Base-by-base conservation (phyloP, 139 green algal genomes). In the Pedinophyceae sp. region DNA sequence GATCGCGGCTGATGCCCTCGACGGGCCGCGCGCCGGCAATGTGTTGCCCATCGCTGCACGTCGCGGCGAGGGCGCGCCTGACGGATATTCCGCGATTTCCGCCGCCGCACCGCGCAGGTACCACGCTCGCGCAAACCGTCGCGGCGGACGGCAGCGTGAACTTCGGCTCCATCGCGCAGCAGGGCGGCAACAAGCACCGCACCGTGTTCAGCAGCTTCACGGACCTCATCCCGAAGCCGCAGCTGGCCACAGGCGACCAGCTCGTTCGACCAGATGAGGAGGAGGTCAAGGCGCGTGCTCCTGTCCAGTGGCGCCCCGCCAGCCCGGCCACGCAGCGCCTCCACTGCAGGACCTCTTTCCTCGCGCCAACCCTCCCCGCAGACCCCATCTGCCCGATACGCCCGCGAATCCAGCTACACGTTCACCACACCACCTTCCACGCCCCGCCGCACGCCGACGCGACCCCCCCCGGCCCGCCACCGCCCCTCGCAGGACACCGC, bases 161-260 rank as follows among this genome's bases (percentile, higher is more conserved):
- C 46, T 95, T 89, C 56, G 88, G 93, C 52, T 83, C 84, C 0
- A 70, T 96, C 7, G 56, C 94, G 25, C 69, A 76, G 43, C 86
- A 92, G 59, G 79, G 77, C 2, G 61, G 71, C 48, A 91, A 93
- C 55, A 55, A 57, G 51, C 62, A 84, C 39, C 83, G 84, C 58
- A 71, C 65, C 0, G 67, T 96, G 23, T 66, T 80, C 52, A 64
- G 64, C 1, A 67, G 65, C 6, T 86, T 96, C 58, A 68, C 65
- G 18, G 83, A 80, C 0, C 68, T 97, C 22, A 71, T 97, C 15
- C 84, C 86, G n/a, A 93, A 94, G 59, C 59, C 85, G 7, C 82
- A 91, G 41, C 57, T 71, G 29, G 47, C 58, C 22, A 63, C 67
- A 50, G 26, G 25, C 19, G 40, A 82, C 68, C 67, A 73, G 19